Evolutionary conservation across 2,329 filamentous ascomycete species (phyloP), one percentile per base, ranked within the genome.

Genomic region (Fusarium denticulatum): DNA sequence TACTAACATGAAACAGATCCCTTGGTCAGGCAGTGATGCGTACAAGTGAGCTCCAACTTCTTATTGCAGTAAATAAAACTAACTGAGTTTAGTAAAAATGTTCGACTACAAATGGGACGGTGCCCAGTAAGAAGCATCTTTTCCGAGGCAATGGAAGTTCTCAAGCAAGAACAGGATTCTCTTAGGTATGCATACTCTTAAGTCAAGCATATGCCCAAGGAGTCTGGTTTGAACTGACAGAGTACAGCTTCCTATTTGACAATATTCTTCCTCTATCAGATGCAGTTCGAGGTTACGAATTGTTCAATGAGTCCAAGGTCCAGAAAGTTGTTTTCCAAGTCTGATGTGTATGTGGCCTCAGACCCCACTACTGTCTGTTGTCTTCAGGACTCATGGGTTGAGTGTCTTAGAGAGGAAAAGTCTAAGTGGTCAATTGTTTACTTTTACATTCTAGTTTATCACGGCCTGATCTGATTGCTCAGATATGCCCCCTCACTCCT

Each of bases 91-190:
- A 88, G 89, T 46, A 95, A 95, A 81, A 95, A 95, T 70, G 75
- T 95, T 58, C 89, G 88, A 36, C 76, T 94, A n/a, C 91, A 93
- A 80, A 94, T 94, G 91, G 93, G 93, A 7, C 86, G 93, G 57
- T 95, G 92, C 78, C 93, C 93, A 5, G 93, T 95, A 13, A 87
- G 92, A 62, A 91, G 90, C 26, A 88, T 94, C 60, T 93, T 94
- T 73, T 83, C 87, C 15, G 86, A 92, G 59, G 90, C 93, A 7
- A 83, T 94, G 50, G 85, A 88, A 30, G 82, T 93, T 64, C 81
- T 95, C 64, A 88, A 89, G 75, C 88, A 89, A 80, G 91, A 91
- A 61, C 91, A 94, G 75, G 82, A 93, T 77, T 83, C 89, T 63
- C 84, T 94, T 53, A 86, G 87, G 92, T 94, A 83, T 77, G 88